Conservation (phyloP, 1,284 basidiomycete species). For the Ceratobasidium sp. region DNA sequence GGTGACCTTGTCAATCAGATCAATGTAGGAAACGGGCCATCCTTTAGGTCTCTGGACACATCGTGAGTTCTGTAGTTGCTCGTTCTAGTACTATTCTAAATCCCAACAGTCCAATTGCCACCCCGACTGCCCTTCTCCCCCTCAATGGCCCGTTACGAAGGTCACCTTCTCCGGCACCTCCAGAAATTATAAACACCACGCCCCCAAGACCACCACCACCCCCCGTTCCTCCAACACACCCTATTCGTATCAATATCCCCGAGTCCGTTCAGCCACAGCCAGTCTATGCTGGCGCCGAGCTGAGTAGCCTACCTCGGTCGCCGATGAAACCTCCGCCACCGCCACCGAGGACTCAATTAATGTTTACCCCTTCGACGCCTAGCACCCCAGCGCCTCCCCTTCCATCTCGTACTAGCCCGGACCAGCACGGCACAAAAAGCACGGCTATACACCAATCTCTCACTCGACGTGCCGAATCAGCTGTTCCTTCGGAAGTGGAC, state of each 20-base stretch:
- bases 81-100: conserved; percentile 1
- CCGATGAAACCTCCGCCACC: conserved; percentile 24
- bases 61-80: conserved; percentile 26
- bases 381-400: conserved; percentile 33
- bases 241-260: conserved; percentile 42
- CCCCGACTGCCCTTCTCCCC: conserved; percentile 22
- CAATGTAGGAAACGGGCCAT: not conserved
- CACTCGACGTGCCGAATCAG: not conserved
- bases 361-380: conserved; percentile 37
- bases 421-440: conserved; percentile 1
- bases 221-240: conserved; percentile 19
- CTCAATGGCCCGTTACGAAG: conserved; percentile 15
- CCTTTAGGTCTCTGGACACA: conserved; percentile 38
- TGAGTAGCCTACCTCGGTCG: conserved; percentile 23
- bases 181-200: not conserved
- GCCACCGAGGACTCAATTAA: conserved; percentile 20
- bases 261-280: conserved; percentile 17
- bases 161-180: conserved; percentile 39
- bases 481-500: conserved; percentile 15
- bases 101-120: conserved; percentile 25
- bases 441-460: conserved; percentile 31
- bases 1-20: conserved; percentile 36
- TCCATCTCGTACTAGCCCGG: conserved; percentile 42
- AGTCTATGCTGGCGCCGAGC: not conserved
- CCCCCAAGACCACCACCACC: conserved; percentile 14